These are phyloP conservation scores for Thalia dealbata DNA, from an alignment of 176 grass and related monocot species.

Conservation along the genomic window DNA sequence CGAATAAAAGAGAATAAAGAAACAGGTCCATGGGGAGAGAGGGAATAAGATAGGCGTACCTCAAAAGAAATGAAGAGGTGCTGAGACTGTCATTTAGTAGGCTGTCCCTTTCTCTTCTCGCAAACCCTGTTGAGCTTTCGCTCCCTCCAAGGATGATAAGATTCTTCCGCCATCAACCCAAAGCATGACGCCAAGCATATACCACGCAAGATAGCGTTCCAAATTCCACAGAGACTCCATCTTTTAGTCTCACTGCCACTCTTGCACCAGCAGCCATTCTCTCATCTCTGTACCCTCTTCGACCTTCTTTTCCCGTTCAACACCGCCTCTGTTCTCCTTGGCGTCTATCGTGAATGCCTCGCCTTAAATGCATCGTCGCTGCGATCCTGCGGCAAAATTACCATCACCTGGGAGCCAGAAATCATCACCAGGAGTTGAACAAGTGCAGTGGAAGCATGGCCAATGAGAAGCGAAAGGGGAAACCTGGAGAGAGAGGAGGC, in stretches of 20 bases:
- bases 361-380: not conserved
- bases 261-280: not conserved
- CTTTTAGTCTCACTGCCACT: not conserved
- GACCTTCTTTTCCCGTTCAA: not conserved
- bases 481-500: slow-evolving; percentile 3
- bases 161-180: slow-evolving; percentile 2
- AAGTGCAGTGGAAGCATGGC: not conserved
- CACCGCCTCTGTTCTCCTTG: slow-evolving; percentile 2
- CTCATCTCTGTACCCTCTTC: not conserved
- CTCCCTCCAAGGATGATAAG: slow-evolving; percentile 8
- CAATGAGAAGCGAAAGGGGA: slow-evolving; percentile 1
- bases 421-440: not conserved
- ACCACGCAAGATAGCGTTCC: slow-evolving; percentile 1
- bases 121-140: not conserved
- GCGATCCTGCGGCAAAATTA: not conserved
- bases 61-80: slow-evolving; percentile 4
- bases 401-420: not conserved
- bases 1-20: not conserved
- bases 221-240: not conserved
- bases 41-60: not conserved
- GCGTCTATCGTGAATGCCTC: not conserved
- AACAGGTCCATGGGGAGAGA: not conserved
- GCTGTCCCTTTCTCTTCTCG: not conserved
- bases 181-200: slow-evolving; percentile 10
- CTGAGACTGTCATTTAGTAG: not conserved